Base-by-base conservation (phyloP, 768 basidiomycete genomes). In the Auriscalpium orientale region DNA sequence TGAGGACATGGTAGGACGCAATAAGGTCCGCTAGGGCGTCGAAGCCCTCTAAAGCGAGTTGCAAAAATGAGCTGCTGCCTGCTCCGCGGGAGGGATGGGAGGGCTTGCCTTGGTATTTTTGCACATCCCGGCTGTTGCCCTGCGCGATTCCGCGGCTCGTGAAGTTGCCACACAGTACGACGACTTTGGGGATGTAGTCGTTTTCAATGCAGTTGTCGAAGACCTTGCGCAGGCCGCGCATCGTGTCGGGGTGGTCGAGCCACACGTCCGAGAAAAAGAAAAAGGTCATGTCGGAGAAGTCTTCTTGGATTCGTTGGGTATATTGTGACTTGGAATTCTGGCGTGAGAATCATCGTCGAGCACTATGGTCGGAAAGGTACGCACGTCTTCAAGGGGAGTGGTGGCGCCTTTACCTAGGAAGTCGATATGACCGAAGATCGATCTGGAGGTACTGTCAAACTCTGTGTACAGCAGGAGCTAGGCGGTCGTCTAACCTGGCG, bases 241-340 rank as follows among this genome's bases (percentile, higher is more conserved):
- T 71, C 1, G 92, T 93, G 56, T 85, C 81, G 0, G 91, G 85
- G 60, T 91, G 84, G 71, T 99, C 95, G 21, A 99, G 77, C 89
- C 93, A 95, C 3, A 98, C 85, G 68, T 99, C 97, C 0, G 97
- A 98, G 40, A 98, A 76, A 65, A 97, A 84, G 70, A 97, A 92
- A 74, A 98, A 93, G 51, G 90, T 81, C 36, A 91, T 74, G 54
- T 94, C 85, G 13, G 84, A 72, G 18, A 89, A 73, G 53, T 91
- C 89, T 61, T 83, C 79, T 55, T 77, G 77, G 46, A 91, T 72
- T 13, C 87, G 83, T 34, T 74, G 69, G 22, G 80, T 71, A 59
- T 83, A 82, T 68, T 85, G 79, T 28, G 78, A 73, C 89, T 11
- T 46, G 10, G 6, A 50, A 52, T 56, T n/a, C 44, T 34, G 51